phyloP scores from a whole-genome alignment of 2,329 filamentous ascomycete genomes.

The Botrytis hyacinthi region DNA sequence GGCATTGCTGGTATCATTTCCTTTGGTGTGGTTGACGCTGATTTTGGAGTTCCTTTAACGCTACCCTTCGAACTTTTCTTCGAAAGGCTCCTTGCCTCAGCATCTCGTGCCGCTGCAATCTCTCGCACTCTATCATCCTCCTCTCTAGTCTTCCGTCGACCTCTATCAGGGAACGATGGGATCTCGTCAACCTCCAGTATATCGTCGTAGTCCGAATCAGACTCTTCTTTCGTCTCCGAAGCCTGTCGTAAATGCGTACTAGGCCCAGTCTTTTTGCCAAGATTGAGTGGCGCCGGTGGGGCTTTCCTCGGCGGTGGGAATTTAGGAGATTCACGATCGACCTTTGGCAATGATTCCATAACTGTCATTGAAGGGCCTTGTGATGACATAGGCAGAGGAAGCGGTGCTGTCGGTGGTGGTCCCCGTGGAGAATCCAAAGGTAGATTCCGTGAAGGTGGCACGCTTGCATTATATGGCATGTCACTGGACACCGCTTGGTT shows the following conservation, averaged over 20 bases:
- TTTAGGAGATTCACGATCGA: conserved; percentile 50
- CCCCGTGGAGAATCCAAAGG: conserved; percentile 43
- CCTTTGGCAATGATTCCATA: conserved; percentile 42
- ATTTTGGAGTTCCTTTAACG: conserved; percentile 44
- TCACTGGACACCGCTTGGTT: conserved; percentile 45
- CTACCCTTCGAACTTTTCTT: conserved; percentile 63
- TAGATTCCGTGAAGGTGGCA: conserved; percentile 58
- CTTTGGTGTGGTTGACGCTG: conserved; percentile 42
- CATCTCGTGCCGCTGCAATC: conserved; percentile 61
- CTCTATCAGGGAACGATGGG: conserved; percentile 56
- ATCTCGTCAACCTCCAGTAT: conserved; percentile 68
- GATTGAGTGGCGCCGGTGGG: conserved; percentile 79
- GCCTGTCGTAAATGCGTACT: conserved; percentile 46
- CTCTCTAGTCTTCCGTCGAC: conserved; percentile 78
- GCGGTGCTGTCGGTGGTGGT: conserved; percentile 34
- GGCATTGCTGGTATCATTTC: conserved; percentile 42
- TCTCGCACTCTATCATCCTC: conserved; percentile 82
- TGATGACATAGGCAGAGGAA: conserved; percentile 31
- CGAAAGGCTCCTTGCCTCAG: conserved; percentile 68
- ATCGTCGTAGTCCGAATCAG: conserved; percentile 82
- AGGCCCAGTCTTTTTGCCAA: conserved; percentile 49
- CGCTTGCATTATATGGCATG: conserved; percentile 50
- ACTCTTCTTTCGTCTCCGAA: conserved; percentile 54
- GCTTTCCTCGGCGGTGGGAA: conserved; percentile 70
- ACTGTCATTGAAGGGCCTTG: conserved; percentile 39